phyloP scores from a whole-genome alignment of 2,329 filamentous ascomycete species.

The Claviceps purpurea region DNA sequence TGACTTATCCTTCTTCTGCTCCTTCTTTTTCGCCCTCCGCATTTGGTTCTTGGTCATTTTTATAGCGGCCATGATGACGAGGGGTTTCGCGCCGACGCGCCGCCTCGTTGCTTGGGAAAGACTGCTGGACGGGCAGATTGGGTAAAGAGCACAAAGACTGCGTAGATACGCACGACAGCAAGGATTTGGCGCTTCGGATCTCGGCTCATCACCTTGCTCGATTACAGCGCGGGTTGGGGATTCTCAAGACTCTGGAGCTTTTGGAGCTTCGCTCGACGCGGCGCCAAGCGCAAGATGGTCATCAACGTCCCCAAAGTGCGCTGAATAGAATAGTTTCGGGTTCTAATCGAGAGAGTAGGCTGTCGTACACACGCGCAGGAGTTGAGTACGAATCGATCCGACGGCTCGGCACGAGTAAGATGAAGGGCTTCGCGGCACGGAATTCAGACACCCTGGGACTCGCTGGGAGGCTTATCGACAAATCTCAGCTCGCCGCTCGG shows the following conservation, averaged over 20 bases:
- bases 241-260: background rate
- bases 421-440: background rate
- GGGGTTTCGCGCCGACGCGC: conserved; percentile 13
- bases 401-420: background rate
- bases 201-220: conserved; percentile 17
- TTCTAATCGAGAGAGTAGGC: background rate
- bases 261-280: background rate
- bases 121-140: conserved; percentile 19
- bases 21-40: conserved; percentile 88
- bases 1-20: conserved; percentile 57
- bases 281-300: background rate
- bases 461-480: background rate
- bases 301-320: background rate
- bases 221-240: background rate
- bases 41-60: conserved; percentile 93
- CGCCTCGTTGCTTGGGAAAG: conserved; percentile 14
- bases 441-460: too few relatives aligned
- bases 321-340: background rate
- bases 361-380: background rate
- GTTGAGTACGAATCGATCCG: background rate
- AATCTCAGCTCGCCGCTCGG: background rate
- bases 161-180: conserved; percentile 21
- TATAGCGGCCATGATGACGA: conserved; percentile 41
- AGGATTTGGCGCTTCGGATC: conserved; percentile 25
- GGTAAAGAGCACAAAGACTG: conserved; percentile 23